A percentile compares a stretch with the other conserved stretches of the same genome.
Conservation (phyloP, 108 stramenopile genomes). For the Poteriospumella lacustris region DNA sequence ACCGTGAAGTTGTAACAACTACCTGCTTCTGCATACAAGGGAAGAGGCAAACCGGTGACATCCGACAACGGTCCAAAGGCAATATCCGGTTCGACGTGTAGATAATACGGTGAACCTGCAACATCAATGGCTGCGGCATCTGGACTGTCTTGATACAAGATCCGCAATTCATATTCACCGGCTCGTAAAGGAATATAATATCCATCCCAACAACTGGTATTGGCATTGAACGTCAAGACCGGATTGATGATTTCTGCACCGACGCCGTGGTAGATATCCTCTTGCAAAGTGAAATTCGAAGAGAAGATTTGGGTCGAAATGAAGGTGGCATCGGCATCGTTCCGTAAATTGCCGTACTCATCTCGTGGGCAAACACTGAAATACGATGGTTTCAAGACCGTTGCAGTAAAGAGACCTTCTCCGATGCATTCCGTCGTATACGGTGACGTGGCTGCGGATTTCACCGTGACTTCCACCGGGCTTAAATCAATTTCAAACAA, state of each 20-base stretch:
- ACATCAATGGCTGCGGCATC: background rate
- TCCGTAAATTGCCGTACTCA: conserved; percentile 20
- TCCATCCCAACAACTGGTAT: conserved; percentile 3
- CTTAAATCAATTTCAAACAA: conserved; percentile 16
- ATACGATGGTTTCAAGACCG: background rate
- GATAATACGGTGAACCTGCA: conserved; percentile 4
- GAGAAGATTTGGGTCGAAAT: conserved; percentile 3
- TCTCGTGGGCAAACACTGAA: conserved; percentile 20
- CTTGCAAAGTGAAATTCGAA: background rate
- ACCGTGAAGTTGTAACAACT: conserved; percentile 9
- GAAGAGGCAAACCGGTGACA: background rate
- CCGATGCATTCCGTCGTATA: background rate
- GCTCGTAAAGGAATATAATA: conserved; percentile 23
- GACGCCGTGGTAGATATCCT: background rate
- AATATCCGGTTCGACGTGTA: background rate
- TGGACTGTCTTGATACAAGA: background rate
- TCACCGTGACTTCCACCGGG: conserved; percentile 17
- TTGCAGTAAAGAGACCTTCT: conserved; percentile 8
- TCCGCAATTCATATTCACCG: conserved; percentile 16
- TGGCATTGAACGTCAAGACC: background rate
- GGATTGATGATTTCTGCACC: background rate
- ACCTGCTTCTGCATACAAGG: conserved; percentile 14
- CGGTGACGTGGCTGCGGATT: background rate
- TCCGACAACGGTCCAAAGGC: conserved; percentile 4
- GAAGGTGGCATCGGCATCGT: conserved; percentile 17